These are phyloP conservation scores for Trichocomaceae sp. DNA, from an alignment of 2,329 filamentous ascomycete species.

Conservation along the genomic window DNA sequence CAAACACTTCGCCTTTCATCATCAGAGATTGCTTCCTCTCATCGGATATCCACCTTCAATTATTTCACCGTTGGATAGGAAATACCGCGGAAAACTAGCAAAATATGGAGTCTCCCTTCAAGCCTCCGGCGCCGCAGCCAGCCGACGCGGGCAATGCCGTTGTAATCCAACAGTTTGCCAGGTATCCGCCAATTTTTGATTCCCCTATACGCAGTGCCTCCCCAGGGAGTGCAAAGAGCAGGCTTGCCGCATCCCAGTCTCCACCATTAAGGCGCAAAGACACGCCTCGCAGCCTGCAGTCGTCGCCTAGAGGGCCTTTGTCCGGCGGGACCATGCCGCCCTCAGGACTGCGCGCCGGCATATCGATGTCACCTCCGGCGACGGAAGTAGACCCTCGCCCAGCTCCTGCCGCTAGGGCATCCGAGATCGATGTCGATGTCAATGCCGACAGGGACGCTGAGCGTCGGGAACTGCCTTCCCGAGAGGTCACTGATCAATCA, in stretches of 20 bases:
- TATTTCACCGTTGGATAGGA: neutral
- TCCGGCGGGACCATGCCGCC: conserved; percentile 22
- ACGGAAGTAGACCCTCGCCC: conserved; percentile 26
- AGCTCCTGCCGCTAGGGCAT: conserved; percentile 23
- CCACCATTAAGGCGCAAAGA: conserved; percentile 33
- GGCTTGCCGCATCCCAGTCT: conserved; percentile 27
- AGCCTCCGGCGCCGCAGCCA: conserved; percentile 23
- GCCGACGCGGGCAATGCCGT: conserved; percentile 23
- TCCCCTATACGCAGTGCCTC: conserved; percentile 32
- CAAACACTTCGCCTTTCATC: neutral
- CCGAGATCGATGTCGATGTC: conserved; percentile 15
- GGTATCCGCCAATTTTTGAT: conserved; percentile 31
- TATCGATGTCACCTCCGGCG: conserved; percentile 37
- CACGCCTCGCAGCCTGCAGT: conserved; percentile 33
- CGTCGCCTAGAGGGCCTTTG: conserved; percentile 31
- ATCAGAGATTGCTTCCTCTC: neutral
- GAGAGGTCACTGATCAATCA: conserved; percentile 59
- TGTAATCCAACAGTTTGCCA: conserved; percentile 35
- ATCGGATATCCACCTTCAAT: neutral
- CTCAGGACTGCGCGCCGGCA: conserved; percentile 26
- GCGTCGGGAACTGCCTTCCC: conserved; percentile 55
- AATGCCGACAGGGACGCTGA: conserved; percentile 32
- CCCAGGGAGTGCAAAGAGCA: conserved; percentile 30
- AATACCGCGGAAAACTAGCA: neutral
- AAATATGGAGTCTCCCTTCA: conserved; percentile 28